A percentile compares a stretch with the other conserved stretches of the same genome.
Conservation (phyloP, 2,329 filamentous ascomycete species). For the Monosporascus sp. region DNA sequence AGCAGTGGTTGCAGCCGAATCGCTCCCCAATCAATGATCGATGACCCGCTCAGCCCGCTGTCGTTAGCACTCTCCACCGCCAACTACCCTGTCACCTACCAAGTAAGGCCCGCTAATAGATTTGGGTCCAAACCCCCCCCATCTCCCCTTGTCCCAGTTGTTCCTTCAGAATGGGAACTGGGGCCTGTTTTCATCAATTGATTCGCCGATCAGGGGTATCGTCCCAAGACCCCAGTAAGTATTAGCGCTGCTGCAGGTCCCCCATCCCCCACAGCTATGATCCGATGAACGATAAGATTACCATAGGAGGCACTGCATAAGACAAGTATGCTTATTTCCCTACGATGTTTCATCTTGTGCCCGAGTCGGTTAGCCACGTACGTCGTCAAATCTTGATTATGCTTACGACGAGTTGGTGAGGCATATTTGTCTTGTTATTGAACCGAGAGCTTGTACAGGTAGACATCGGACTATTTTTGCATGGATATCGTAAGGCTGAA, state of each 20-base stretch:
- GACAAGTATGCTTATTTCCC: neutral
- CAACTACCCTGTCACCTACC: neutral
- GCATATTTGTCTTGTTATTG: too few relatives aligned
- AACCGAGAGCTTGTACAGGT: too few relatives aligned
- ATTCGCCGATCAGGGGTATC: neutral
- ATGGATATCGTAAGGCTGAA: too few relatives aligned
- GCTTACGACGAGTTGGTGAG: too few relatives aligned
- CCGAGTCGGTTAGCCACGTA: too few relatives aligned
- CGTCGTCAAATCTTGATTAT: too few relatives aligned
- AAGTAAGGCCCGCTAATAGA: neutral
- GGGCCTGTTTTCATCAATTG: neutral
- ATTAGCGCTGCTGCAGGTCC: neutral
- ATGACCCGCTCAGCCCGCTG: too few relatives aligned
- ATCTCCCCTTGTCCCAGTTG: too few relatives aligned
- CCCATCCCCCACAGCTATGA: neutral
- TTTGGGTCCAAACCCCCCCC: neutral
- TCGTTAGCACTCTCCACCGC: neutral
- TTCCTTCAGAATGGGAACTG: neutral
- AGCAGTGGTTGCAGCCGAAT: neutral
- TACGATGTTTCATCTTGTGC: neutral
- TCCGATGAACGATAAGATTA: neutral
- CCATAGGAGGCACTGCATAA: neutral
- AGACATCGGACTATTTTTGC: too few relatives aligned
- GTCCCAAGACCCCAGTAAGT: neutral
- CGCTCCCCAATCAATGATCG: too few relatives aligned